Conservation (phyloP, 306 rosid species). For the Castanea sativa region DNA sequence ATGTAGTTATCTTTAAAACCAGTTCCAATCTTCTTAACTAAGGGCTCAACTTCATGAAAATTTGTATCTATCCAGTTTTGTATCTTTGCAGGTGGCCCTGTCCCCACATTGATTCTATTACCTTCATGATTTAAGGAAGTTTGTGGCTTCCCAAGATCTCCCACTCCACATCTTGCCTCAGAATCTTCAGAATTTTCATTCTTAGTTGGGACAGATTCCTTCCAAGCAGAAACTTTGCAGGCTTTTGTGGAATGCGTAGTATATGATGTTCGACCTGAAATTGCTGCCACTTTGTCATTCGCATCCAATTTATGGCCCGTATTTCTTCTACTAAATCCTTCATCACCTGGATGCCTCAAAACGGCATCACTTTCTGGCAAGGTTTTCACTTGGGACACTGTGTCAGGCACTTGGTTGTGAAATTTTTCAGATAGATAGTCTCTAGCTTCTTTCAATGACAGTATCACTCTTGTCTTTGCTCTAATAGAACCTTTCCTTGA, state of each 20-base stretch:
- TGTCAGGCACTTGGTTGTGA: conserved; percentile 37
- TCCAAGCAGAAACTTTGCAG: conserved; percentile 32
- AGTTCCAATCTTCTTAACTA: conserved; percentile 65
- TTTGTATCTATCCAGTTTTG: conserved; percentile 76
- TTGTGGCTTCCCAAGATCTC: conserved; percentile 32
- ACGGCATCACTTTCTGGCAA: conserved; percentile 28
- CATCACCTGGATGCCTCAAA: conserved; percentile 31
- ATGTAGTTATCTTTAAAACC: conserved; percentile 78
- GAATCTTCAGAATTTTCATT: conserved; percentile 28
- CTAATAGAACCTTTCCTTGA: conserved; percentile 27
- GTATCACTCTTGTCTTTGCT: conserved; percentile 61
- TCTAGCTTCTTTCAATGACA: conserved; percentile 84
- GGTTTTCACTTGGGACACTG: conserved; percentile 23
- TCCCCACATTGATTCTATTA: conserved; percentile 29
- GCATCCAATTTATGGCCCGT: conserved; percentile 22
- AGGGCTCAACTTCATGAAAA: conserved; percentile 74
- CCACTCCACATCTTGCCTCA: conserved; percentile 21
- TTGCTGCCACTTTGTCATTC: conserved; percentile 18
- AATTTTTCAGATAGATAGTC: conserved; percentile 61
- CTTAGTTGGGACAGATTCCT: conserved; percentile 29
- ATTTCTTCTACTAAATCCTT: conserved; percentile 22
- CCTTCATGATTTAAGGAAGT: conserved; percentile 35
- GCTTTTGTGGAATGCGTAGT: conserved; percentile 32
- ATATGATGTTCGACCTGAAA: conserved; percentile 36
- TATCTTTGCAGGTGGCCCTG: conserved; percentile 30